Conservation (phyloP, 2,329 filamentous ascomycete genomes). For the Hypoxylon sp. region DNA sequence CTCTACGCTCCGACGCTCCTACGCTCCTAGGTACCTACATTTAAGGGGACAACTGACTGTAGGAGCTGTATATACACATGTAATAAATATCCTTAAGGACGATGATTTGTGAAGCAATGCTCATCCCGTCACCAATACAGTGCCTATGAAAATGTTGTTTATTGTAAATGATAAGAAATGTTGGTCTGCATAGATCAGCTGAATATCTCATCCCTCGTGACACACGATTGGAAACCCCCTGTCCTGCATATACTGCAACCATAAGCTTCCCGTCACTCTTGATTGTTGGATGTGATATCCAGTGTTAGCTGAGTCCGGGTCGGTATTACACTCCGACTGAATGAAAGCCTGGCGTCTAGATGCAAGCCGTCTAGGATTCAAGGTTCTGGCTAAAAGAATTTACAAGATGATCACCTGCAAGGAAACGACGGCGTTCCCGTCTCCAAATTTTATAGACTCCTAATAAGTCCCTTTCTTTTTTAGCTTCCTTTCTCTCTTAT, state of each 20-base stretch:
- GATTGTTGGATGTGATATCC: constrained; percentile 15
- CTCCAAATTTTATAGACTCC: background rate
- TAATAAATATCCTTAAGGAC: background rate
- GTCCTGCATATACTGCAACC: constrained; percentile 31
- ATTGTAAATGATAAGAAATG: constrained; percentile 16
- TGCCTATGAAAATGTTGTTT: constrained; percentile 19
- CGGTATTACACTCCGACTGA: constrained; percentile 26
- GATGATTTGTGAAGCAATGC: constrained; percentile 7
- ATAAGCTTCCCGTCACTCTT: constrained; percentile 14
- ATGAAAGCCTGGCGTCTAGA: constrained; percentile 22
- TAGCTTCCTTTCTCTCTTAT: background rate
- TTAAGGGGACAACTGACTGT: constrained; percentile 16
- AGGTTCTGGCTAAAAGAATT: constrained; percentile 27
- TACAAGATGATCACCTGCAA: background rate
- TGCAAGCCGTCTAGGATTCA: constrained; percentile 6
- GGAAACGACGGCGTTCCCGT: background rate
- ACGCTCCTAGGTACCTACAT: too few relatives aligned
- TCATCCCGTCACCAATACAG: constrained; percentile 13
- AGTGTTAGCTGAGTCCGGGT: constrained; percentile 29
- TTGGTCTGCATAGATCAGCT: constrained; percentile 31
- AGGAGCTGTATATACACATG: constrained; percentile 24
- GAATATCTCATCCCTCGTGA: constrained; percentile 10
- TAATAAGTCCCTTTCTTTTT: too few relatives aligned
- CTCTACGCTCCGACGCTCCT: constrained; percentile 11
- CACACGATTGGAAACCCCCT: constrained; percentile 11